Percentiles rank a stretch among this genome's conserved stretches.
Conservation (phyloP, 83 land plant genomes). For the Picea engelmannii region DNA sequence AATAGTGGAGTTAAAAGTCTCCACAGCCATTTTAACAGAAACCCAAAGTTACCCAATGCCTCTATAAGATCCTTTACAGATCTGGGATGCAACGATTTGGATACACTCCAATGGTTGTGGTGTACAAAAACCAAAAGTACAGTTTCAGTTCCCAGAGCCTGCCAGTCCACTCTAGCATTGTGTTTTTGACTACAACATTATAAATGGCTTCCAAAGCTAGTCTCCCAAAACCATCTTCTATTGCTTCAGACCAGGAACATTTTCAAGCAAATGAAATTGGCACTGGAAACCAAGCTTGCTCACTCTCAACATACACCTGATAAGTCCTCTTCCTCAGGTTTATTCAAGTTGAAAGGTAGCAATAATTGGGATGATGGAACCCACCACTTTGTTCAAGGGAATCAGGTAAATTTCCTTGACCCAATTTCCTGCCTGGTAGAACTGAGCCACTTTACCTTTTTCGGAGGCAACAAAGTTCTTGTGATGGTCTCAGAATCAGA, state of each 20-base stretch:
- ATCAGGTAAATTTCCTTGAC: background rate
- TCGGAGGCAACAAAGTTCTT: background rate
- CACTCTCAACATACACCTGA: background rate
- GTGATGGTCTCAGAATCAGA: background rate
- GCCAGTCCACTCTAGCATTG: background rate
- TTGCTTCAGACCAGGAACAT: background rate
- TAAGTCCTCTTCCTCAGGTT: too few species aligned
- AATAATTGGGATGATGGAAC: background rate
- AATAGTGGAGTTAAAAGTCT: slow-evolving; percentile 36
- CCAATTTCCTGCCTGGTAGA: background rate
- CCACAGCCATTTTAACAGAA: slow-evolving; percentile 11
- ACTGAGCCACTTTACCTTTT: background rate
- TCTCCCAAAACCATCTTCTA: background rate
- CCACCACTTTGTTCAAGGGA: background rate
- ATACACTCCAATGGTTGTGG: background rate
- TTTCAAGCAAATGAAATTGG: background rate
- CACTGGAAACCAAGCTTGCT: background rate
- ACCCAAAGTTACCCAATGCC: slow-evolving; percentile 3
- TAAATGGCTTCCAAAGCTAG: slow-evolving; percentile 2
- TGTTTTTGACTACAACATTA: background rate
- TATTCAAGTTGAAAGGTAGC: background rate
- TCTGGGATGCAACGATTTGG: background rate
- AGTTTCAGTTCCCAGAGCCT: background rate
- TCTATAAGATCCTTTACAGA: background rate
- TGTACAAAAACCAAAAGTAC: background rate